These are phyloP conservation scores for Emmonsia crescens DNA, from an alignment of 2,329 filamentous ascomycete species.

Conservation along the genomic window DNA sequence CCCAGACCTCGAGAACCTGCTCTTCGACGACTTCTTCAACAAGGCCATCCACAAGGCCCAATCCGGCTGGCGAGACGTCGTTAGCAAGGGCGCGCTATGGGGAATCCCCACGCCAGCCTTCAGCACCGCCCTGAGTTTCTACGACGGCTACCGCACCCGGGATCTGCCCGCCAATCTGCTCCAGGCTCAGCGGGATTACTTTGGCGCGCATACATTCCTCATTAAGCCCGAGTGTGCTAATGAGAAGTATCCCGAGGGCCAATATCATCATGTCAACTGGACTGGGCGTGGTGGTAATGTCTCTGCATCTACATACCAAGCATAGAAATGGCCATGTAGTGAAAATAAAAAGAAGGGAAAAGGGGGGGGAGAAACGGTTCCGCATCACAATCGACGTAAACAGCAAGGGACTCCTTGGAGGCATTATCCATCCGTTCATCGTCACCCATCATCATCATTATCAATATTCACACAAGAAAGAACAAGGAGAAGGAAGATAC, in stretches of 20 bases:
- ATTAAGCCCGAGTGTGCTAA: conserved; percentile 71
- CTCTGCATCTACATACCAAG: conserved; percentile 94
- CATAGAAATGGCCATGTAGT: conserved; percentile 47
- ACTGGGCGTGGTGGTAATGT: conserved; percentile 96
- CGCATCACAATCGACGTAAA: neutral
- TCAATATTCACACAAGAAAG: neutral
- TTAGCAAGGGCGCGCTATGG: conserved; percentile 83
- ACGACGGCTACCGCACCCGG: conserved; percentile 96
- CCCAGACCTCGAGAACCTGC: conserved; percentile 91
- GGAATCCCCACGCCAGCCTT: conserved; percentile 95
- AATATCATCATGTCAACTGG: conserved; percentile 99
- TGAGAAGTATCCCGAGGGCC: conserved; percentile 69
- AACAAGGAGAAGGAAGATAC: neutral
- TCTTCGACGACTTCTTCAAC: conserved; percentile 99
- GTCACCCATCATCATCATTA: neutral
- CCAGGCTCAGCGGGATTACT: conserved; percentile 99
- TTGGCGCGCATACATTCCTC: conserved; percentile 84
- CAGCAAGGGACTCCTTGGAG: neutral
- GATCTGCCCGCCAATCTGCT: conserved; percentile 95
- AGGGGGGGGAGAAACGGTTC: neutral
- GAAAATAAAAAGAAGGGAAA: neutral
- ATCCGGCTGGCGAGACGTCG: conserved; percentile 80
- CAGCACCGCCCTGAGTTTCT: conserved; percentile 95
- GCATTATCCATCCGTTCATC: neutral
- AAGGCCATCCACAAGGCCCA: conserved; percentile 96